phyloP scores from a whole-genome alignment of 2,329 filamentous ascomycete genomes.

The Cercospora janseana region DNA sequence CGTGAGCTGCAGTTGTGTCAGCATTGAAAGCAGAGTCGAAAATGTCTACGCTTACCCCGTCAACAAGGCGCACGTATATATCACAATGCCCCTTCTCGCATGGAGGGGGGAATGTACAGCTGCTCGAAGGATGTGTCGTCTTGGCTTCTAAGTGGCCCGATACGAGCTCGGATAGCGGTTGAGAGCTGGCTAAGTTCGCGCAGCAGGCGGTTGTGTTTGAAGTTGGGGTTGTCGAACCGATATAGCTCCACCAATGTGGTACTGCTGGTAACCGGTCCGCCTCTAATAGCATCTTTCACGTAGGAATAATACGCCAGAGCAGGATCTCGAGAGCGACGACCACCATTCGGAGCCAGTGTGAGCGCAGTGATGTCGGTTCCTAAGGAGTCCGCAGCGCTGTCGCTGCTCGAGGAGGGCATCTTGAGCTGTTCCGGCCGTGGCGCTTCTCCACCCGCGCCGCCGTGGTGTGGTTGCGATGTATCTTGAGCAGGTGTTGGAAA shows the following conservation, averaged over 20 bases:
- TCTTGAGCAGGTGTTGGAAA: neutral
- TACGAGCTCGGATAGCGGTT: neutral
- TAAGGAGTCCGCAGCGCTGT: neutral
- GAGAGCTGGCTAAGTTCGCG: neutral
- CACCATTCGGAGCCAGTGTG: neutral
- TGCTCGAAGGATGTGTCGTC: neutral
- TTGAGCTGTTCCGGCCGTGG: neutral
- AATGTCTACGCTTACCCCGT: neutral
- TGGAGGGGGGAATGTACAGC: neutral
- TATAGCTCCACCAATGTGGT: neutral
- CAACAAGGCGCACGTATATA: neutral
- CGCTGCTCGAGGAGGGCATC: constrained; percentile 3
- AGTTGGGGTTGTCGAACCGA: neutral
- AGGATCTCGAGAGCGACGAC: neutral
- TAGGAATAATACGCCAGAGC: neutral
- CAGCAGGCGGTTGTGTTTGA: neutral
- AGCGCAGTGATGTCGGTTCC: neutral
- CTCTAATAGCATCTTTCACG: neutral
- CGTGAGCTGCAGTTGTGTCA: neutral
- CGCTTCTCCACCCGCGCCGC: neutral
- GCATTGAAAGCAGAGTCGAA: neutral
- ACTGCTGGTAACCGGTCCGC: neutral
- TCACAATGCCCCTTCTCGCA: neutral
- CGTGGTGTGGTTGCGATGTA: neutral
- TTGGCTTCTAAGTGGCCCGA: neutral